Evolutionary conservation across 345 rosid genomes (phyloP).

Genomic region (Euphorbia pulcherrima): DNA sequence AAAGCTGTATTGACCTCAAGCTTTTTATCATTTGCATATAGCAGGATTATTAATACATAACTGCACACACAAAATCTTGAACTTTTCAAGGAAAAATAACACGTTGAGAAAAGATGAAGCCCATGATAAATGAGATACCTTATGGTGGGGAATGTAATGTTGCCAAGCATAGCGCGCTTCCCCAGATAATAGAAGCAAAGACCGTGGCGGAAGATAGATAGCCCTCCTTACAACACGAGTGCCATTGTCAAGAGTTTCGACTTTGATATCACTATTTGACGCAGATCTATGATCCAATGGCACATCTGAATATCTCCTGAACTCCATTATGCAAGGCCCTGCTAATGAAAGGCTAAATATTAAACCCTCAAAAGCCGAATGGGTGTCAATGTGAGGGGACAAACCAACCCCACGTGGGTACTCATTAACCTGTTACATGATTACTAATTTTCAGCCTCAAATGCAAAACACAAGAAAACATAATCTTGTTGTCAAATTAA

Average conservation of each 20-base stretch:
- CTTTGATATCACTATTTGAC: conserved; percentile 31
- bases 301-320: conserved; percentile 64
- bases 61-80: background rate
- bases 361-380: conserved; percentile 87
- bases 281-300: conserved; percentile 36
- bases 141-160: conserved; percentile 96
- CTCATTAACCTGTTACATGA: conserved; percentile 69
- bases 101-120: background rate
- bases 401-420: conserved; percentile 95
- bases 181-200: conserved; percentile 78
- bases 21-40: background rate
- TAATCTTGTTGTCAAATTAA: background rate
- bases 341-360: conserved; percentile 94
- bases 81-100: background rate
- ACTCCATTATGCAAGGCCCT: conserved; percentile 98
- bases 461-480: conserved; percentile 14
- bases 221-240: conserved; percentile 50
- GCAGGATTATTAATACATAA: background rate
- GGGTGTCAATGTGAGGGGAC: conserved; percentile 96
- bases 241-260: conserved; percentile 30
- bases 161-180: conserved; percentile 99
- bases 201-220: conserved; percentile 82
- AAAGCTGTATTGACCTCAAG: background rate
- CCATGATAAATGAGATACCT: conserved; percentile 37
- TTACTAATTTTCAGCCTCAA: conserved; percentile 19